Conservation (phyloP, 306 rosid genomes). For the Acacia melanoxylon region DNA sequence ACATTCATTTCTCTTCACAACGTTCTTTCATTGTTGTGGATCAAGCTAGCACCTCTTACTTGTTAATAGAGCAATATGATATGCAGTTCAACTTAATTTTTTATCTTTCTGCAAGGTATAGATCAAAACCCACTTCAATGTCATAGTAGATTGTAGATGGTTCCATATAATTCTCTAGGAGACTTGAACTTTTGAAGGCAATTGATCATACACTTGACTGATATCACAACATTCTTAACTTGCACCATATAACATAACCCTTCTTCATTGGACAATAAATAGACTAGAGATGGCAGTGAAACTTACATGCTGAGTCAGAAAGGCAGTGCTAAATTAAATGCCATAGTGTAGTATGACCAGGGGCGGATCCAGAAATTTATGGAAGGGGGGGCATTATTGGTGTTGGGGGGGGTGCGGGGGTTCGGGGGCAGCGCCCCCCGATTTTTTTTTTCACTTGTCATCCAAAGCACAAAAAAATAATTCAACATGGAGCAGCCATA, state of each 20-base stretch:
- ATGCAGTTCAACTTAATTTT: neutral
- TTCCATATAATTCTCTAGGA: neutral
- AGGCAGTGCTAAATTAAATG: neutral
- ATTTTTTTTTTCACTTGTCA: no score
- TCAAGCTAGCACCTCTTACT: neutral
- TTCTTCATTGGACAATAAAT: neutral
- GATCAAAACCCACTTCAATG: neutral
- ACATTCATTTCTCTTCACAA: neutral
- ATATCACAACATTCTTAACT: neutral
- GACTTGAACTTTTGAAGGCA: neutral
- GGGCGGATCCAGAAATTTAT: no score
- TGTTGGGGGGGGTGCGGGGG: no score
- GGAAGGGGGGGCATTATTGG: no score
- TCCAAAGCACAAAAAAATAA: no score
- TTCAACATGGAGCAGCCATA: no score
- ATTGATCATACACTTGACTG: neutral
- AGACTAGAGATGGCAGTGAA: conserved; percentile 21
- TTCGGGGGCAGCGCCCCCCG: no score
- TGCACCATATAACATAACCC: neutral
- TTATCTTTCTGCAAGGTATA: neutral
- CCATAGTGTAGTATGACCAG: conserved; percentile 20
- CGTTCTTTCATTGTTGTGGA: neutral
- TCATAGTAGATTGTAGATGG: neutral
- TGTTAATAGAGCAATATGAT: neutral
- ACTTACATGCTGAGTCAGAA: neutral